These are phyloP conservation scores for Barnettozyma siamensis DNA, from an alignment of 805 yeast species.

Conservation along the genomic window DNA sequence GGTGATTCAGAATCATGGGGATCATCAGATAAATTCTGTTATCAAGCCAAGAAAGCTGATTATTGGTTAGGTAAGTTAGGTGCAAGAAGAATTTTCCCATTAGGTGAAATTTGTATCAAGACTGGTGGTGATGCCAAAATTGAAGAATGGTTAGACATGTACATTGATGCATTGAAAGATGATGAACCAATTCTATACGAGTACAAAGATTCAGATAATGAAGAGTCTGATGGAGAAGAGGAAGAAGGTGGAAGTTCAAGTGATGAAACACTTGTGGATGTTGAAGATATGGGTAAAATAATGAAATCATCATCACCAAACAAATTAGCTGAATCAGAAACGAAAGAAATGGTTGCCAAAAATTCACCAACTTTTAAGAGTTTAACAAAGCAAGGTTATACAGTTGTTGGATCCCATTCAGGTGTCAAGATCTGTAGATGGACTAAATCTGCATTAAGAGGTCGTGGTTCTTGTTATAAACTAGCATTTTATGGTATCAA, in stretches of 20 bases:
- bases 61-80: slow-evolving; percentile 75
- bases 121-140: slow-evolving; percentile 54
- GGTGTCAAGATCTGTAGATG: slow-evolving; percentile 95
- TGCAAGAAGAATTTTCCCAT: slow-evolving; percentile 77
- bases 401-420: slow-evolving; percentile 88
- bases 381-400: slow-evolving; percentile 88
- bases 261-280: slow-evolving; percentile 56
- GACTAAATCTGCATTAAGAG: slow-evolving; percentile 92
- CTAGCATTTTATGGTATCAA: slow-evolving; percentile 87
- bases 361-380: slow-evolving; percentile 86
- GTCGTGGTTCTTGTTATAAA: slow-evolving; percentile 92
- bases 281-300: slow-evolving; percentile 77
- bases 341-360: slow-evolving; percentile 83
- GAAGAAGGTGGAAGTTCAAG: slow-evolving; percentile 27
- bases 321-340: slow-evolving; percentile 15
- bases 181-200: slow-evolving; percentile 63
- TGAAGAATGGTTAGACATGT: slow-evolving; percentile 59
- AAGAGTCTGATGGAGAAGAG: slow-evolving; percentile 35
- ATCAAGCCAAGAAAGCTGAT: slow-evolving; percentile 75
- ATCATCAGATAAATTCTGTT: slow-evolving; percentile 66
- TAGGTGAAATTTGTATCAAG: slow-evolving; percentile 81
- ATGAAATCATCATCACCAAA: slow-evolving; percentile 14
- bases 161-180: slow-evolving; percentile 59
- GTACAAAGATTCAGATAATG: slow-evolving; percentile 51
- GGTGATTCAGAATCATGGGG: slow-evolving; percentile 85